These are phyloP conservation scores for Teratosphaeriaceae sp. DNA, from an alignment of 2,329 filamentous ascomycete genomes.

Conservation along the genomic window DNA sequence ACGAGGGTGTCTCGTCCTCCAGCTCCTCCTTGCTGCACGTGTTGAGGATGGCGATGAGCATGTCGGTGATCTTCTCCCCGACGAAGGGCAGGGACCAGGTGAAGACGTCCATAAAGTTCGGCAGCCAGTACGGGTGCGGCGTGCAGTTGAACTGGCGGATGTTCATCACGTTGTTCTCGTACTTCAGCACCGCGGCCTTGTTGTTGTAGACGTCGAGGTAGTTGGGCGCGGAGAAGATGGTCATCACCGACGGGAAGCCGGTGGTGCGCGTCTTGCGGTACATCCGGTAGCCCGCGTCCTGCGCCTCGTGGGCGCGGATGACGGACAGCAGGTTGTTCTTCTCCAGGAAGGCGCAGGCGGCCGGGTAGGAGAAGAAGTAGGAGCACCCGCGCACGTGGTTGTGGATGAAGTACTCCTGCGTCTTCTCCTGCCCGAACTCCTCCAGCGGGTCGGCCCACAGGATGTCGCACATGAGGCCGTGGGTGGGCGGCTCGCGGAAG, in stretches of 20 bases:
- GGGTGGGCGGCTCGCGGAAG: constrained; percentile 94
- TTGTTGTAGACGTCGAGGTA: constrained; percentile 99
- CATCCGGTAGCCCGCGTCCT: constrained; percentile 98
- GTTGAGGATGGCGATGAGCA: constrained; percentile 97
- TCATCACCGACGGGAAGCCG: constrained; percentile 99
- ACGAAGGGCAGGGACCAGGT: constrained; percentile 99
- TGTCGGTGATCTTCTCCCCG: constrained; percentile 96
- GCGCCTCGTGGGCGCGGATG: constrained; percentile 95
- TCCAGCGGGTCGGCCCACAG: constrained; percentile 97
- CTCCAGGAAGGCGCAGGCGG: constrained; percentile 93
- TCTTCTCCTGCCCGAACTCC: constrained; percentile 98
- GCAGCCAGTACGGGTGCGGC: constrained; percentile 97
- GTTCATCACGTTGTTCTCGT: constrained; percentile 99
- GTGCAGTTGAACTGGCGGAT: constrained; percentile 99
- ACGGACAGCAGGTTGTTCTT: constrained; percentile 98
- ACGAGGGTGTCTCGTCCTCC: constrained; percentile 75
- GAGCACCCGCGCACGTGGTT: constrained; percentile 98
- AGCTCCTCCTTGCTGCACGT: constrained; percentile 98
- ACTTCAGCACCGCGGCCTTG: constrained; percentile 97
- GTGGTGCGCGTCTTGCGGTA: constrained; percentile 98
- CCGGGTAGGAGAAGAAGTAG: constrained; percentile 98
- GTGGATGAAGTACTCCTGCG: constrained; percentile 93
- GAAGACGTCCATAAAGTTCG: constrained; percentile 99
- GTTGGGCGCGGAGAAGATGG: constrained; percentile 97
- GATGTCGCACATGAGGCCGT: constrained; percentile 98